Base-by-base conservation (phyloP, 345 rosid species). In the Citrus reticulata region DNA sequence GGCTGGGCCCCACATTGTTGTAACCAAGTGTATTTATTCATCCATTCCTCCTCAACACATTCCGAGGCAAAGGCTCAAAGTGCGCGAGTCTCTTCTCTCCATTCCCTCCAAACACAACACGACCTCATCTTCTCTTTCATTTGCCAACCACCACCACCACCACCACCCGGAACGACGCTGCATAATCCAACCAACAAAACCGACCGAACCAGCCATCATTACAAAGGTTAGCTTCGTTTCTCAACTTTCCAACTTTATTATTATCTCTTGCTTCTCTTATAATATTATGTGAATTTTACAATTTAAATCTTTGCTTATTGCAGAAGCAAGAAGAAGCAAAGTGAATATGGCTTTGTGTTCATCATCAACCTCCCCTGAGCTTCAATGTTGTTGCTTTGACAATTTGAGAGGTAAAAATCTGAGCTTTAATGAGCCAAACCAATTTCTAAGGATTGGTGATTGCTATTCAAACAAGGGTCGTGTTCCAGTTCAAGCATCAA, bases 301-400 rank as follows among this genome's bases (percentile, higher is more conserved):
- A 54, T 19, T 16, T 16, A 54, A 17, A 16, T 54, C 7, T 54
- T 19, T 54, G 58, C 7, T 54, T 17, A 5, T 54, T 54, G 6
- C 22, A 54, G 58, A 54, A 54, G n/a, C 65, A 58, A 67, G 65
- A 25, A 58, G 30, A 57, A 11, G 55, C 32, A 68, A 69, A 46
- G 86, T 91, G 89, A 84, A 72, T 40, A 79, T 79, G 80, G 76
- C 87, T 54, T 73, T 81, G 16, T 78, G 85, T 54, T 83, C 90
- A 46, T 87, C 90, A 42, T 84, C 69, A 62, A 74, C 42, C 42
- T 19, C 85, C 75, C 61, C 82, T 10, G 89, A 91, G 80, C 7
- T 89, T 75, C 51, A 79, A 71, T 82, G 82, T 83, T 81, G 84
- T 42, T 84, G 76, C 72, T 68, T 84, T 16, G 85, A 79, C 75